Conservation (phyloP, 805 yeast genomes). For the Candida cerambycidarum region DNA sequence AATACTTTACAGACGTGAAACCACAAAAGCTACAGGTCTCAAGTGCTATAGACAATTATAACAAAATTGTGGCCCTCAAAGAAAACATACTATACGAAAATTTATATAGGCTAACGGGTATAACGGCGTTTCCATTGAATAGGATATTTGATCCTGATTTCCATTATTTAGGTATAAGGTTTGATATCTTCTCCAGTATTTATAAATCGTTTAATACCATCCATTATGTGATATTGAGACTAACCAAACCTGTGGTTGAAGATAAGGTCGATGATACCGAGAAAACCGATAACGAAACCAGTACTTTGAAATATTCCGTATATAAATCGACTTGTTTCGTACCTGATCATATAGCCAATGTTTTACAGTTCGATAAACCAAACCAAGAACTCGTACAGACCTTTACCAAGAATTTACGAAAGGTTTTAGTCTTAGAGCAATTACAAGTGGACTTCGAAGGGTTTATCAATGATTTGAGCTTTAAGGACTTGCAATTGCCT, state of each 20-base stretch:
- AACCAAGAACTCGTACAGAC: background rate
- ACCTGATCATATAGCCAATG: slow-evolving; percentile 4
- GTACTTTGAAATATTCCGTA: background rate
- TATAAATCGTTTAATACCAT: slow-evolving; percentile 34
- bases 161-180: slow-evolving; percentile 47
- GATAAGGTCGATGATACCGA: background rate
- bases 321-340: slow-evolving; percentile 8
- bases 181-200: slow-evolving; percentile 38
- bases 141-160: slow-evolving; percentile 25
- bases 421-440: background rate
- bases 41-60: slow-evolving; percentile 8
- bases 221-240: slow-evolving; percentile 46
- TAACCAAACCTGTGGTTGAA: background rate
- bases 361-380: background rate
- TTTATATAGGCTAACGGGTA: slow-evolving; percentile 47
- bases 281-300: too few species aligned
- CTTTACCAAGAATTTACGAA: slow-evolving; percentile 4
- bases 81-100: slow-evolving; percentile 46
- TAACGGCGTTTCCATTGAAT: slow-evolving; percentile 53
- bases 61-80: slow-evolving; percentile 16
- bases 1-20: slow-evolving; percentile 18
- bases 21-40: background rate
- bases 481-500: background rate
- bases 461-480: slow-evolving; percentile 3
- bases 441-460: slow-evolving; percentile 5